Evolutionary conservation across 2,329 filamentous ascomycete species (phyloP).

Genomic region (Myriosclerotinia scirpicola): DNA sequence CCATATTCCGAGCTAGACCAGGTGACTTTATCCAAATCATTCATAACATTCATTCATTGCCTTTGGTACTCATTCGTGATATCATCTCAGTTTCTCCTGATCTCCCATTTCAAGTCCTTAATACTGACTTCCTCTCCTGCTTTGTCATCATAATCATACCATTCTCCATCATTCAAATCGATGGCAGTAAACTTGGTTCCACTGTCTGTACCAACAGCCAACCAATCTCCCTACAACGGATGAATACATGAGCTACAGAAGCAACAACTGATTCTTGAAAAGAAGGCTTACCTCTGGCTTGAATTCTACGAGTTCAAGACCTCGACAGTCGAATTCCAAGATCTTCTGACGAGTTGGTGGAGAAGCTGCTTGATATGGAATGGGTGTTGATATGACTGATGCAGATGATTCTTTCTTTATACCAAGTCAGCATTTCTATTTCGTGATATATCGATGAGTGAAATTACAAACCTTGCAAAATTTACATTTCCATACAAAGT

Average conservation of each 20-base stretch:
- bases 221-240: constrained; percentile 73
- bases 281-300: constrained; percentile 69
- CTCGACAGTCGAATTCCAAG: constrained; percentile 89
- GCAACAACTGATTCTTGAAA: background rate
- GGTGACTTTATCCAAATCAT: constrained; percentile 7
- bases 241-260: background rate
- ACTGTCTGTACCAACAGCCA: constrained; percentile 78
- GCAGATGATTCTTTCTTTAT: constrained; percentile 78
- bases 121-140: constrained; percentile 88
- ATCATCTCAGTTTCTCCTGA: constrained; percentile 46
- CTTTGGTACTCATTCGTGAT: background rate
- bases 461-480: constrained; percentile 76
- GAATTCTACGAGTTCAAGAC: constrained; percentile 89
- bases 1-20: background rate
- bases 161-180: constrained; percentile 85
- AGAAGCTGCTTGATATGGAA: constrained; percentile 67
- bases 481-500: constrained; percentile 99
- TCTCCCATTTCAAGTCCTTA: constrained; percentile 84
- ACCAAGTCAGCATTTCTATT: constrained; percentile 5
- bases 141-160: constrained; percentile 99
- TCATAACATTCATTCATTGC: constrained; percentile 15
- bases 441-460: no score
- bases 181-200: constrained; percentile 78
- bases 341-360: constrained; percentile 76
- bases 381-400: constrained; percentile 73